phyloP scores from a whole-genome alignment of 768 basidiomycete genomes.

The Tricholoma sp. region DNA sequence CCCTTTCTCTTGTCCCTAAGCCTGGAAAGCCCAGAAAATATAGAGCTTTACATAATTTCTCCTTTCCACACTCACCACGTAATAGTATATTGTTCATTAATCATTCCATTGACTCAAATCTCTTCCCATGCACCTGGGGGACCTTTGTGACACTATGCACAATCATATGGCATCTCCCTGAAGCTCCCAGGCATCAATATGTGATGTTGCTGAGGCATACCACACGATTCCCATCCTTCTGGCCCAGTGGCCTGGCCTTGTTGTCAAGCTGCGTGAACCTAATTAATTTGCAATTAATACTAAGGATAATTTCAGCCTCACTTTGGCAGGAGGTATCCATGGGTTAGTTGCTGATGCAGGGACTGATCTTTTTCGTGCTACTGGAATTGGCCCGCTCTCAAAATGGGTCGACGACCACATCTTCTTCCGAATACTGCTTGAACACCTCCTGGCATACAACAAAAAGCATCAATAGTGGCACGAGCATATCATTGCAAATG shows the following conservation, averaged over 20 bases:
- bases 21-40: slow-evolving; percentile 12
- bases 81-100: slow-evolving; percentile 25
- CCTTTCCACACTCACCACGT: slow-evolving; percentile 7
- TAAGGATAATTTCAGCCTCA: background rate
- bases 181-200: slow-evolving; percentile 28
- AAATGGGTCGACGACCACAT: slow-evolving; percentile 22
- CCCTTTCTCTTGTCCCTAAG: slow-evolving; percentile 10
- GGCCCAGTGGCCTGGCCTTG: slow-evolving; percentile 27
- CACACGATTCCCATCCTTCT: slow-evolving; percentile 21
- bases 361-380: slow-evolving; percentile 15
- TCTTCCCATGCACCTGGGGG: slow-evolving; percentile 33
- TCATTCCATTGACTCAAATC: slow-evolving; percentile 21
- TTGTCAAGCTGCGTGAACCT: background rate
- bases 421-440: slow-evolving; percentile 10
- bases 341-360: background rate
- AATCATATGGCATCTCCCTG: slow-evolving; percentile 28
- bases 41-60: slow-evolving; percentile 23
- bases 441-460: slow-evolving; percentile 1
- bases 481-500: background rate
- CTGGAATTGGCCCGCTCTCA: slow-evolving; percentile 17
- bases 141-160: slow-evolving; percentile 13
- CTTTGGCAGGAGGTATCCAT: background rate
- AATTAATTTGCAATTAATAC: slow-evolving; percentile 12
- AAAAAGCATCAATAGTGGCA: too few species aligned
- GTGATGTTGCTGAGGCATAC: slow-evolving; percentile 37